Base-by-base conservation (phyloP, 495 filamentous ascomycete species). In the Hamigera avellanea region DNA sequence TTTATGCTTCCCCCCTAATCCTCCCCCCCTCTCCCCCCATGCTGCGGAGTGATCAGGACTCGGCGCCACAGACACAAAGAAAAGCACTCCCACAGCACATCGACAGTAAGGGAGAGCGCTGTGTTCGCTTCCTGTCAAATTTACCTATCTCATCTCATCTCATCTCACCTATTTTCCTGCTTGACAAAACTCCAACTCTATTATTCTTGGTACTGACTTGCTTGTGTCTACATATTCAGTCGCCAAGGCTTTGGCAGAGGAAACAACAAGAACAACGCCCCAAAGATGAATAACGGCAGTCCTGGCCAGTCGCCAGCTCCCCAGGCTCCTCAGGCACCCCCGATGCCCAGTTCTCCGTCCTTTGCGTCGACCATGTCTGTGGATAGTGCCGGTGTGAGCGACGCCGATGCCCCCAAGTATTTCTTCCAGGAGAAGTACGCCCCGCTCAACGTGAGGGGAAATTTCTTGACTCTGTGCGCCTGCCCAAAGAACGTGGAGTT, bases 401-500 rank as follows among this genome's bases (percentile, higher is more conserved):
- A 66, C 17, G 63, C 79, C 33, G 77, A 76, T 61, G 56, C 75
- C 38, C 51, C 62, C 48, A 67, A 84, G 48, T 78, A 74, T 56
- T 81, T 80, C 57, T 81, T 88, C 55, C 80, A 84, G 47, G 76
- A 87, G 41, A 74, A 80, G 45, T 83, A 87, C 51, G 77, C 82
- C 29, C 80, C 78, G 46, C 72, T 93, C 43, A 89, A 93, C 40
- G 88, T 94, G 43, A 93, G 85, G 61, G 88, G 88, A 30, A 95
- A 94, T 60, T 94, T 94, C 55, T 85, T 93, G 81, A 94, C 88
- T 14, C 61, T 95, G 29, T 89, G 86, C 46, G 83, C 83, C 34
- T 82, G 83, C 52, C 88, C 88, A 7, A 83, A 83, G 56, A 80
- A 85, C 35, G 81, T 94, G 18, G 88, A 94, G 54, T 71, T 83